phyloP scores from a whole-genome alignment of 257 asterid genomes.

The Haberlea rhodopensis region DNA sequence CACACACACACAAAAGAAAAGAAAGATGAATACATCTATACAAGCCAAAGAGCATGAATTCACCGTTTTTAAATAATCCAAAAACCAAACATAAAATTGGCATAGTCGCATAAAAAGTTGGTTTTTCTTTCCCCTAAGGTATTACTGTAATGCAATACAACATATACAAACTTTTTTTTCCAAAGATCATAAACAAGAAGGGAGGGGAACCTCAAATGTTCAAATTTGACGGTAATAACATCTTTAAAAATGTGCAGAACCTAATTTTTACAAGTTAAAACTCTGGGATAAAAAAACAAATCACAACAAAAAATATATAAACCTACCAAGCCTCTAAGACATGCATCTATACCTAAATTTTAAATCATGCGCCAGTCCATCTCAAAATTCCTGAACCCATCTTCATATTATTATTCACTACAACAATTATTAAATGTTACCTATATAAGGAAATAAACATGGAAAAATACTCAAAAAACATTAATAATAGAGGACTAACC shows the following conservation, averaged over 20 bases:
- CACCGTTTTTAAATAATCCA: neutral
- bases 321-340: too few relatives aligned
- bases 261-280: too few relatives aligned
- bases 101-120: neutral
- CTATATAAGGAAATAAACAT: neutral
- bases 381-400: neutral
- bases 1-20: conserved; percentile 10
- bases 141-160: too few relatives aligned
- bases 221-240: too few relatives aligned
- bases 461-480: conserved; percentile 13
- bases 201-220: too few relatives aligned
- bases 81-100: neutral
- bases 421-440: conserved; percentile 11
- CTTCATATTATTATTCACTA: neutral
- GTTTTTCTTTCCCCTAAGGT: neutral
- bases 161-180: too few relatives aligned
- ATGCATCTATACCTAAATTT: neutral
- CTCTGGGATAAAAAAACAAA: too few relatives aligned
- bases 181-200: too few relatives aligned
- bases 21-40: neutral
- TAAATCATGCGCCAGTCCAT: neutral
- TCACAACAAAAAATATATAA: too few relatives aligned
- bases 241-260: too few relatives aligned
- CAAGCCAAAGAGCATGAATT: conserved; percentile 2
- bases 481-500: conserved; percentile 46